A percentile compares a stretch with the other conserved stretches of the same genome.
These are phyloP conservation scores for Dactylella cylindrospora DNA, from an alignment of 2,329 filamentous ascomycete genomes.

Conservation along the genomic window DNA sequence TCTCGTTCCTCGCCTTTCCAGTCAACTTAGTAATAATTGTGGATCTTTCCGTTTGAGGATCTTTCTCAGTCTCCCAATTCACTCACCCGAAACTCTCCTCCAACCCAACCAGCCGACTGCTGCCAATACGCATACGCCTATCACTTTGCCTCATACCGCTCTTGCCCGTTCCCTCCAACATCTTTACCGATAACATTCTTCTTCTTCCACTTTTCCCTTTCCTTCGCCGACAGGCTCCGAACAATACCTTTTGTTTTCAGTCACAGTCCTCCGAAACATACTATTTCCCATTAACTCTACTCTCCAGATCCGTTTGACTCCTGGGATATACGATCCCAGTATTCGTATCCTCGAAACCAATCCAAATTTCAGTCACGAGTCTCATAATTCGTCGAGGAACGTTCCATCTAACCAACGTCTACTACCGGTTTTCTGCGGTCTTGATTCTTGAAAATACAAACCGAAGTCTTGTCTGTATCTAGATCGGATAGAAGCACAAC, in stretches of 20 bases:
- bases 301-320: conserved; percentile 4
- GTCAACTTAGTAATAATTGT: conserved; percentile 26
- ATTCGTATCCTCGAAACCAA: conserved; percentile 38
- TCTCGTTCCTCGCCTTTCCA: no score
- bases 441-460: conserved; percentile 3
- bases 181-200: conserved; percentile 20
- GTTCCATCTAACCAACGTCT: conserved; percentile 2
- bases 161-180: conserved; percentile 5
- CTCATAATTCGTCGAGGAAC: conserved; percentile 31
- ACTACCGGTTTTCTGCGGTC: conserved; percentile 8
- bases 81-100: conserved; percentile 38
- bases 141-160: conserved; percentile 10
- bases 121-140: conserved; percentile 4
- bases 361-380: conserved; percentile 36
- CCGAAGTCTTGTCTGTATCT: conserved; percentile 12
- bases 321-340: conserved; percentile 16
- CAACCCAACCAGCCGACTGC: conserved; percentile 39
- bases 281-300: background rate
- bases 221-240: no score
- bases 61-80: conserved; percentile 22
- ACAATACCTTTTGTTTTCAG: background rate
- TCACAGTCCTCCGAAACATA: conserved; percentile 15
- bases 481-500: conserved; percentile 24
- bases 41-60: conserved; percentile 44
- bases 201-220: conserved; percentile 4